Percentiles rank a stretch among this genome's conserved stretches.
phyloP scores from a whole-genome alignment of 78 protist genomes.

The Speleostelium caveatum region DNA sequence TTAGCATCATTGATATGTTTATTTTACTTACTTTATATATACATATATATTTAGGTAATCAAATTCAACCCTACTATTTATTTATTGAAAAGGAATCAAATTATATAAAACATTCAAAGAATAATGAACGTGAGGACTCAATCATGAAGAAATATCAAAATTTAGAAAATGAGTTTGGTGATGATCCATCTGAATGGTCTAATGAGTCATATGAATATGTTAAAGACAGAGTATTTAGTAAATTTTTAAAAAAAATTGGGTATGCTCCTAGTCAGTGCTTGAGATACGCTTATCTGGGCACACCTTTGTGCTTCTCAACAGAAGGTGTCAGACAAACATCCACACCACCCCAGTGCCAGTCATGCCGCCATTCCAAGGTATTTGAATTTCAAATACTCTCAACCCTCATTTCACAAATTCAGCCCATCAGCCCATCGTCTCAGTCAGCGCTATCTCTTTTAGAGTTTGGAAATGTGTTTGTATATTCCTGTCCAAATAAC shows the following conservation, averaged over 20 bases:
- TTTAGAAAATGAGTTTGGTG: background rate
- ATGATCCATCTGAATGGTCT: constrained; percentile 46
- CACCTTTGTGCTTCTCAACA: constrained; percentile 39
- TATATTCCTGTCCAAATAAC: constrained; percentile 52
- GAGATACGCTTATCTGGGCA: constrained; percentile 49
- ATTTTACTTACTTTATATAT: too few relatives aligned
- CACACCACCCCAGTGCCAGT: background rate
- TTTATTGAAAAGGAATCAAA: constrained; percentile 36
- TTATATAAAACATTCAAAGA: background rate
- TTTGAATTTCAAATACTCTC: constrained; percentile 71
- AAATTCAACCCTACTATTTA: constrained; percentile 29
- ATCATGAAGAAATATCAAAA: constrained; percentile 22
- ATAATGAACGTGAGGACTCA: background rate
- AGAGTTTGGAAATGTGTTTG: constrained; percentile 45
- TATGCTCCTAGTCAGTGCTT: constrained; percentile 33
- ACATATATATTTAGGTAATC: too few relatives aligned
- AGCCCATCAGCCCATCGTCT: background rate
- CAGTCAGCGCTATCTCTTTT: background rate
- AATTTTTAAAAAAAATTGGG: constrained; percentile 33
- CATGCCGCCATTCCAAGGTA: constrained; percentile 15
- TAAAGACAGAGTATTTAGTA: constrained; percentile 50
- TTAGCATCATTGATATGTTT: too few relatives aligned
- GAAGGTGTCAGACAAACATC: constrained; percentile 10
- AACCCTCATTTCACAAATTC: constrained; percentile 46
- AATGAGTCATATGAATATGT: constrained; percentile 72